These are phyloP conservation scores for Peronospora belbahrii DNA, from an alignment of 352 stramenopile species.

Conservation along the genomic window DNA sequence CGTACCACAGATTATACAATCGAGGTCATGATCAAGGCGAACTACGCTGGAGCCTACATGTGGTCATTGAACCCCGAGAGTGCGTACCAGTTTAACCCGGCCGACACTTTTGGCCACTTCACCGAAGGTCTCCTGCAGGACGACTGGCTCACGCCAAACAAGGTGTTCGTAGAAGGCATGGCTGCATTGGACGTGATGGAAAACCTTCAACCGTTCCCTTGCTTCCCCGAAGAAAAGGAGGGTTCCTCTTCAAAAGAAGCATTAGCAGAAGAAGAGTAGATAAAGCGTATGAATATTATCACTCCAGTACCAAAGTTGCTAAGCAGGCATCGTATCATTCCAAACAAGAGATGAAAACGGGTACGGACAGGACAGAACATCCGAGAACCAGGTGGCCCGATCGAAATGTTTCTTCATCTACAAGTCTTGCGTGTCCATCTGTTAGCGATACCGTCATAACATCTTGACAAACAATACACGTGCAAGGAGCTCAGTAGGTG, in stretches of 20 bases:
- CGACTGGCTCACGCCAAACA: slow-evolving; percentile 64
- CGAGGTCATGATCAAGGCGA: slow-evolving; percentile 39
- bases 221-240: slow-evolving; percentile 30
- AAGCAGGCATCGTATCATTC: neutral
- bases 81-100: slow-evolving; percentile 64
- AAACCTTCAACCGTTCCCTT: slow-evolving; percentile 53
- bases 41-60: slow-evolving; percentile 56
- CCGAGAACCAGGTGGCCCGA: neutral
- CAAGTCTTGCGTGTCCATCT: neutral
- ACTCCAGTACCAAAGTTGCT: neutral
- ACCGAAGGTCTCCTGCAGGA: slow-evolving; percentile 51
- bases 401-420: neutral
- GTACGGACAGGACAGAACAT: neutral
- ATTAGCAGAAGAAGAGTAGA: slow-evolving; percentile 3
- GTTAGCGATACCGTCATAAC: neutral
- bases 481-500: neutral
- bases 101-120: slow-evolving; percentile 42
- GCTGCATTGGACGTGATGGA: slow-evolving; percentile 40
- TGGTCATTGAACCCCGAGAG: slow-evolving; percentile 69
- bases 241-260: slow-evolving; percentile 6
- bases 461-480: neutral
- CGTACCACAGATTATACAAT: slow-evolving; percentile 58
- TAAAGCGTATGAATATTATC: slow-evolving; percentile 1
- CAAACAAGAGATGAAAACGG: neutral
- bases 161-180: slow-evolving; percentile 49